Conservation (phyloP, 2,329 filamentous ascomycete species). For the Ambrosiella cleistominuta region DNA sequence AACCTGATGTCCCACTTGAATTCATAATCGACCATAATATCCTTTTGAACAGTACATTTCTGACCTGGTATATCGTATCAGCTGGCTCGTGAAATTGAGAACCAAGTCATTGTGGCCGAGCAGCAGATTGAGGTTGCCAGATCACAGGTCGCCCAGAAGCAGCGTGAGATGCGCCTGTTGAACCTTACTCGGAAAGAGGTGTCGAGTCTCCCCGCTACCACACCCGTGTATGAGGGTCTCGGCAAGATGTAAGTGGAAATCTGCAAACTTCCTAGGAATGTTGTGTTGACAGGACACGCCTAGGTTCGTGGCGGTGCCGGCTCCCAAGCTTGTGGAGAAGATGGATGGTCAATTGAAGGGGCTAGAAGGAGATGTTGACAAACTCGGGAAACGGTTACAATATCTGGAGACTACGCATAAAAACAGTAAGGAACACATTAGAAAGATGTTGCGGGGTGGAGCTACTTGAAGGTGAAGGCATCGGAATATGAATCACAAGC, state of each 20-base stretch:
- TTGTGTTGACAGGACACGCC: constrained; percentile 4
- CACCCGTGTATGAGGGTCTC: constrained; percentile 80
- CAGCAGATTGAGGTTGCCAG: constrained; percentile 81
- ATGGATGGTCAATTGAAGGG: constrained; percentile 57
- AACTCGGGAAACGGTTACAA: constrained; percentile 71
- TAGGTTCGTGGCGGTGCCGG: constrained; percentile 77
- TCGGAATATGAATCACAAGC: no score
- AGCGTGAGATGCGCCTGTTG: constrained; percentile 73
- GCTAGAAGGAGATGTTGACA: constrained; percentile 60
- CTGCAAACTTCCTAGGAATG: not conserved
- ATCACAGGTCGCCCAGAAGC: constrained; percentile 68
- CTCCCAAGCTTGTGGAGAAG: constrained; percentile 55
- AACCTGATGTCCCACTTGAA: no score
- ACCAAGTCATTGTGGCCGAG: constrained; percentile 70
- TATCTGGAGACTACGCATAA: constrained; percentile 91
- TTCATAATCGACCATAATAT: not conserved
- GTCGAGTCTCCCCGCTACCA: constrained; percentile 53
- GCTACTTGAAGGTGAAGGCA: not conserved
- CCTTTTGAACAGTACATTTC: not conserved
- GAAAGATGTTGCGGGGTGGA: constrained; percentile 54
- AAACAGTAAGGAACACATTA: constrained; percentile 81
- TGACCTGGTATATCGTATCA: constrained; percentile 22
- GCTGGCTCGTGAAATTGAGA: constrained; percentile 87
- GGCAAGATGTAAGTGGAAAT: constrained; percentile 68
- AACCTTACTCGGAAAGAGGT: constrained; percentile 77